phyloP scores from a whole-genome alignment of 305 asterid species.

The Fraxinus ornus region DNA sequence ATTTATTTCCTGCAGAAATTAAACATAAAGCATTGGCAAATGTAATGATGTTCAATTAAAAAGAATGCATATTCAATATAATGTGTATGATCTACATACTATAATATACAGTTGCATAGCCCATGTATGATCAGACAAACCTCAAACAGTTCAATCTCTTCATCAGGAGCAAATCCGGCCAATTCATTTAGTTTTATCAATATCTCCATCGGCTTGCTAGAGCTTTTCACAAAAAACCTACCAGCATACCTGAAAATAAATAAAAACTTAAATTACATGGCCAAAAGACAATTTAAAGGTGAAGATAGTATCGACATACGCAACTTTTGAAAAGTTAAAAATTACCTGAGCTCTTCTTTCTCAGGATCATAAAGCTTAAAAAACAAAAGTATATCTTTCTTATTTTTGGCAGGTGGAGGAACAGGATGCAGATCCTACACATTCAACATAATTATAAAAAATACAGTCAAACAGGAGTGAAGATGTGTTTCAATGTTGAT shows the following conservation, averaged over 20 bases:
- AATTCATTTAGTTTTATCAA: constrained; percentile 65
- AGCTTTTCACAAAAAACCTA: constrained; percentile 72
- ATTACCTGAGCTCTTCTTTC: constrained; percentile 89
- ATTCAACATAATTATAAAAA: constrained; percentile 3
- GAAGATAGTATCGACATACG: not conserved
- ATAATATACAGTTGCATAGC: not conserved
- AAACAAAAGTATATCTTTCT: constrained; percentile 88
- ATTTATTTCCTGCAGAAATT: constrained; percentile 67
- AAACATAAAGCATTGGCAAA: constrained; percentile 19
- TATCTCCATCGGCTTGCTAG: constrained; percentile 75
- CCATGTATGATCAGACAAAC: constrained; percentile 32
- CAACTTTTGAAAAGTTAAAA: not conserved
- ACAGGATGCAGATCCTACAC: constrained; percentile 56
- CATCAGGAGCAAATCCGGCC: constrained; percentile 88
- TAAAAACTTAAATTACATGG: constrained; percentile 12
- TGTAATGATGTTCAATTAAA: not conserved
- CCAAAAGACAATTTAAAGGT: constrained; percentile 1
- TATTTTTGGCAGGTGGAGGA: constrained; percentile 77
- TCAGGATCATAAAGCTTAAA: constrained; percentile 87
- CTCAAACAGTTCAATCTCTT: constrained; percentile 93
- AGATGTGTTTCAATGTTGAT: not conserved
- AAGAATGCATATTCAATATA: constrained; percentile 14
- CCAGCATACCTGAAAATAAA: constrained; percentile 67
- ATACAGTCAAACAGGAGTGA: constrained; percentile 1
- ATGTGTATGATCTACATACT: constrained; percentile 1